Base-by-base conservation (phyloP, 2,329 filamentous ascomycete genomes). In the Aspergillus sp. region DNA sequence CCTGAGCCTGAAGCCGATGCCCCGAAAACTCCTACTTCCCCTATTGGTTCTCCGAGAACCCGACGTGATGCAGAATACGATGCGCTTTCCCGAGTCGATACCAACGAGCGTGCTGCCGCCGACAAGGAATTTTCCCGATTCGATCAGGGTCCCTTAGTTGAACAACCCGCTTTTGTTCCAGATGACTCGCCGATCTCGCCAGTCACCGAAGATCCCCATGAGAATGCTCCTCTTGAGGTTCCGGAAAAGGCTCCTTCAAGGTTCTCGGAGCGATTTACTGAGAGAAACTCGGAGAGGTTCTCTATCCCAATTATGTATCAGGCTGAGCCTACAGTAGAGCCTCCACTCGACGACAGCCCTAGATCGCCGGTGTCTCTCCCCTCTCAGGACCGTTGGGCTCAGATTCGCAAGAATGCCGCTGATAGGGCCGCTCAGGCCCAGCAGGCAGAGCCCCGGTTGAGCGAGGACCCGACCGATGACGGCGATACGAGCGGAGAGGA, bases 401-500 rank as follows among this genome's bases (percentile, higher is more conserved):
- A 95, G 67, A 96, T 97, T 54, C 82, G 90, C 53, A 91, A 90
- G 75, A 96, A 96, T 58, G 93, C 93, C 8, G 90, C 90, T 4
- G 86, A 93, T 49, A 80, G 90, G 47, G 87, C 86, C 31, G 77
- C 76, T 42, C 77, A 82, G 48, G 74, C 80, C 35, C 82, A 79
- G 42, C 85, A 89, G 53, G 82, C 87, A 56, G 78, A 82, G 51
- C 72, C 71, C 52, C 76, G 76, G 33, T 75, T 75, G 36, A 78
- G 72, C 35, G 73, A 80, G 56, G 79, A 78, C 57, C 73, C 73
- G 27, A 82, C 77, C 12, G 88, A 91, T 50, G 89, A 93, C 58
- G 82, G 79, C n/a, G 89, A 95, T 56, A 93, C 88, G n/a, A 95
- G 87, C 61, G 90, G 88, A 44, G 91, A 97, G 77, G 91, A 95